Evolutionary conservation across 2,329 filamentous ascomycete species (phyloP).

Genomic region (Albifimbria verrucaria): DNA sequence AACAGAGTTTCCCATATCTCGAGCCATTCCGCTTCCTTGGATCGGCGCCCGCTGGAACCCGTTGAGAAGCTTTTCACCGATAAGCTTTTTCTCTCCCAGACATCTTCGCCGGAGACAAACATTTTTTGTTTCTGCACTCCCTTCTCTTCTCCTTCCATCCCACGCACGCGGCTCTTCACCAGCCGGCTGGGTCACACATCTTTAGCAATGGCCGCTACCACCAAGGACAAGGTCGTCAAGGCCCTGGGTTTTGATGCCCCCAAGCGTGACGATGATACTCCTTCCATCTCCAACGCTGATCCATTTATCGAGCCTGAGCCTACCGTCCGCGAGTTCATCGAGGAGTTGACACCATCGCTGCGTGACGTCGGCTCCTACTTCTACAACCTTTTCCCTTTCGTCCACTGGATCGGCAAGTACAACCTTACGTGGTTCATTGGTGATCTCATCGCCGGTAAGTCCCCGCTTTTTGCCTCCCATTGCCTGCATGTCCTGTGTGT

Average conservation of each 20-base stretch:
- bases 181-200: neutral
- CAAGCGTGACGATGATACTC: slow-evolving; percentile 28
- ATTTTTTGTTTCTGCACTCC: neutral
- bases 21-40: neutral
- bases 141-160: neutral
- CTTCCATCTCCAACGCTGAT: slow-evolving; percentile 33
- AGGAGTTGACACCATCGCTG: slow-evolving; percentile 31
- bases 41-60: neutral
- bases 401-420: slow-evolving; percentile 48
- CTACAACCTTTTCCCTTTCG: slow-evolving; percentile 44
- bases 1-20: neutral
- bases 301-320: slow-evolving; percentile 38
- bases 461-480: neutral
- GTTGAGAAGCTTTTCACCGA: neutral
- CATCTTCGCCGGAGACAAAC: no score
- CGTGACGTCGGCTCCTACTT: slow-evolving; percentile 30
- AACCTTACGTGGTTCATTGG: slow-evolving; percentile 45
- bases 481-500: slow-evolving; percentile 2
- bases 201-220: slow-evolving; percentile 12
- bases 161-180: neutral
- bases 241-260: slow-evolving; percentile 28
- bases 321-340: slow-evolving; percentile 38
- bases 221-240: slow-evolving; percentile 25
- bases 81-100: neutral
- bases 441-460: slow-evolving; percentile 42